Conservation (phyloP, 2,329 filamentous ascomycete species). For the Beauveria scarabaeidicola region DNA sequence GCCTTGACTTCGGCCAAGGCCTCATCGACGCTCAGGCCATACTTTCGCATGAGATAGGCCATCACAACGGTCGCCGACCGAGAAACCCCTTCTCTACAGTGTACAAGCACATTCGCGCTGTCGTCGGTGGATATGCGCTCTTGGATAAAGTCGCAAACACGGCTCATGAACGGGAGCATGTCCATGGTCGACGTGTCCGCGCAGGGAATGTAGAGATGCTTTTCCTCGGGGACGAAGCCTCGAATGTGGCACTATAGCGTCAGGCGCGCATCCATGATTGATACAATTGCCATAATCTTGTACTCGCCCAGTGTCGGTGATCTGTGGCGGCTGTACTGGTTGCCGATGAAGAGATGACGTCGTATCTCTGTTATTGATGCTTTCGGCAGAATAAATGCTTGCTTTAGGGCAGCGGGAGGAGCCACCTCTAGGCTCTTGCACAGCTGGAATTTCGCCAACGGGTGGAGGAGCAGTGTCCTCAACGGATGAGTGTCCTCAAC, state of each 20-base stretch:
- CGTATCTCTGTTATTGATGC: neutral
- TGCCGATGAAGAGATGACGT: neutral
- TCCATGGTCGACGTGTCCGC: constrained; percentile 19
- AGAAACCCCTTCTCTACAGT: constrained; percentile 27
- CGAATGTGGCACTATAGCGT: neutral
- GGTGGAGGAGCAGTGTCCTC: too few relatives aligned
- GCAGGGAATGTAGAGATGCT: constrained; percentile 19
- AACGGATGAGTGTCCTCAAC: too few relatives aligned
- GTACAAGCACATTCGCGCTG: constrained; percentile 20
- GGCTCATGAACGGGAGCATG: constrained; percentile 16
- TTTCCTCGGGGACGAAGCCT: constrained; percentile 12
- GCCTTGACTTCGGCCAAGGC: constrained; percentile 16
- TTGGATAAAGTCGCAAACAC: constrained; percentile 21
- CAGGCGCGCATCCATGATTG: neutral
- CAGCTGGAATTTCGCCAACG: too few relatives aligned
- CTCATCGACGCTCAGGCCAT: constrained; percentile 12
- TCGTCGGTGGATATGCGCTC: neutral
- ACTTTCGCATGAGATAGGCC: constrained; percentile 25
- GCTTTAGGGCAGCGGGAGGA: too few relatives aligned
- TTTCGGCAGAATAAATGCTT: neutral
- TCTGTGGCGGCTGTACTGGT: neutral
- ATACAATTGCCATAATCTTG: neutral
- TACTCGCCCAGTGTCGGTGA: neutral
- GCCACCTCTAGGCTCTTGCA: too few relatives aligned
- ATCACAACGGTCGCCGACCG: constrained; percentile 23